Evolutionary conservation across 208 protist genomes (phyloP).

Genomic region (Trypanosoma platydactyli): DNA sequence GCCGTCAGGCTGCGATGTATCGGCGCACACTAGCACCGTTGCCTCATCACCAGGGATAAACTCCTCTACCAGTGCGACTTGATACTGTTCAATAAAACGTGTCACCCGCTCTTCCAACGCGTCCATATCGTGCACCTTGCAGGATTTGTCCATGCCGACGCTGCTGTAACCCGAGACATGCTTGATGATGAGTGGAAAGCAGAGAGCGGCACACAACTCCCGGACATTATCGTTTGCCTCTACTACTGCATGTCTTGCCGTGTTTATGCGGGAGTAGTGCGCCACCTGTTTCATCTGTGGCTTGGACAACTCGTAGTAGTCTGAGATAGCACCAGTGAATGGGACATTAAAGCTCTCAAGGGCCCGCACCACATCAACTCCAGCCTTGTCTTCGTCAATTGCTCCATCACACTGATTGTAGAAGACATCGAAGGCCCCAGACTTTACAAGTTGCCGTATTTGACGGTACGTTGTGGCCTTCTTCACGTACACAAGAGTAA

Average conservation of each 20-base stretch:
- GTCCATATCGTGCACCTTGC: conserved; percentile 72
- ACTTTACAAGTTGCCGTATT: conserved; percentile 82
- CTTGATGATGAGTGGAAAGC: conserved; percentile 87
- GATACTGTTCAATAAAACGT: conserved; percentile 76
- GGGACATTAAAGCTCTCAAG: conserved; percentile 89
- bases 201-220: conserved; percentile 38
- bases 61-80: conserved; percentile 87
- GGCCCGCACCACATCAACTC: conserved; percentile 83
- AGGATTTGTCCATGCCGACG: conserved; percentile 89
- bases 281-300: conserved; percentile 90
- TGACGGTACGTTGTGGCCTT: conserved; percentile 85
- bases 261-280: conserved; percentile 74
- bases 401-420: conserved; percentile 92
- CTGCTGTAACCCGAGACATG: conserved; percentile 91
- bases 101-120: conserved; percentile 50
- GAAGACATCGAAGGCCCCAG: conserved; percentile 82
- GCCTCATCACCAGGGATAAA: conserved; percentile 89
- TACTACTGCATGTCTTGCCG: conserved; percentile 61
- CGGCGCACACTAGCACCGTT: conserved; percentile 77
- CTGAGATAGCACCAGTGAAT: conserved; percentile 86
- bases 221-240: conserved; percentile 56
- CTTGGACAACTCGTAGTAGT: conserved; percentile 89
- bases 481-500: conserved; percentile 69
- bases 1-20: conserved; percentile 63
- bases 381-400: conserved; percentile 87